Conservation (phyloP, 2,329 filamentous ascomycete species). For the Cladophialophora exuberans region DNA sequence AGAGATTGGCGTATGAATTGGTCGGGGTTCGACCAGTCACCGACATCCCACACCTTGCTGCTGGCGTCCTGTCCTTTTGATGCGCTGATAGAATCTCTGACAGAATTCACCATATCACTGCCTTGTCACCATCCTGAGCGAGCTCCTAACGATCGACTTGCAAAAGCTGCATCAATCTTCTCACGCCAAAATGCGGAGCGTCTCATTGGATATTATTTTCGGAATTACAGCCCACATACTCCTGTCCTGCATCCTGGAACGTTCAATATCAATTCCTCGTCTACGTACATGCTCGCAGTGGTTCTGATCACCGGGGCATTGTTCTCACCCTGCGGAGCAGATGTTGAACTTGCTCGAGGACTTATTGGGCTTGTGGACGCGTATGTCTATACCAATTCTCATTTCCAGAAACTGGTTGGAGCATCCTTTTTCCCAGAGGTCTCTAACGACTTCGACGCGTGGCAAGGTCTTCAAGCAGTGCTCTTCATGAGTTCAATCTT, state of each 20-base stretch:
- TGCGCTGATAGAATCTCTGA: slow-evolving; percentile 6
- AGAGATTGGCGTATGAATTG: background rate
- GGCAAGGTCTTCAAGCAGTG: slow-evolving; percentile 9
- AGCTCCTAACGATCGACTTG: slow-evolving; percentile 2
- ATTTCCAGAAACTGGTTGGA: background rate
- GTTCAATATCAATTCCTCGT: background rate
- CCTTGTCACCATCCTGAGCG: background rate
- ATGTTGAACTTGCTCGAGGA: background rate
- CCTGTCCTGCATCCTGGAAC: slow-evolving; percentile 8
- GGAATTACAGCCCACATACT: slow-evolving; percentile 13
- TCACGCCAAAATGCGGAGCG: slow-evolving; percentile 7
- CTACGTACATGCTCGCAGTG: slow-evolving; percentile 2
- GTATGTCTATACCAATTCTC: slow-evolving; percentile 6
- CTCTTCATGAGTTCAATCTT: slow-evolving; percentile 9
- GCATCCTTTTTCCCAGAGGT: background rate
- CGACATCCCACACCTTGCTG: background rate
- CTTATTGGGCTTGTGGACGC: slow-evolving; percentile 7
- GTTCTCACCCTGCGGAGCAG: slow-evolving; percentile 1
- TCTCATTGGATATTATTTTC: slow-evolving; percentile 12
- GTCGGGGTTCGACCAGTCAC: background rate
- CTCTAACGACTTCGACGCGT: background rate
- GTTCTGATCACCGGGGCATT: slow-evolving; percentile 7
- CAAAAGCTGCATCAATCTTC: slow-evolving; percentile 1
- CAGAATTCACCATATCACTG: slow-evolving; percentile 10
- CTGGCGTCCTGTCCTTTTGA: background rate